Evolutionary conservation across 768 basidiomycete genomes (phyloP), one percentile per base, ranked within the genome.

Genomic region (Lentinula raphanica): DNA sequence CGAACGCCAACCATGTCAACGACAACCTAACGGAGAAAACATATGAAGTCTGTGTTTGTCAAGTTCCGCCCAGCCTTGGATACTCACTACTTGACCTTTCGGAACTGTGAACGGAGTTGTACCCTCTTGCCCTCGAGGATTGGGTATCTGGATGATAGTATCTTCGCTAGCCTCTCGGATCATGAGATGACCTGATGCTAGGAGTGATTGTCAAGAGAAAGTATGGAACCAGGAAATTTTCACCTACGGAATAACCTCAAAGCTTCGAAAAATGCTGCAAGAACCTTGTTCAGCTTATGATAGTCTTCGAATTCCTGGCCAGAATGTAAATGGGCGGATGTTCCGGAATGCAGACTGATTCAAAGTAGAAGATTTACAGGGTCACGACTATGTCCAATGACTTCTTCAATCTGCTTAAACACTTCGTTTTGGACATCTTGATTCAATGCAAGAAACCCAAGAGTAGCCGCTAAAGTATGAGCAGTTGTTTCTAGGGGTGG

Each of bases 1-100:
- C 79, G 75, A 48, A 79, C 67, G 59, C 79, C 80, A 57, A 82
- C 60, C 75, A 80, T 75, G 60, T 83, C 80, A 5, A 79, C 69
- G 3, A 79, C 63, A 13, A 78, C 68, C 70, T 72, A 32, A 38
- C 44, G 42, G 15, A 13, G 19, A 17, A 13, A 7, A 13, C n/a
- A 15, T 17, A 5, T 8, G n/a, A n/a, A n/a, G n/a, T n/a, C n/a
- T n/a, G n/a, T n/a, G n/a, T n/a, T n/a, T n/a, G n/a, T n/a, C n/a
- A n/a, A n/a, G n/a, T n/a, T n/a, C n/a, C n/a, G n/a, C n/a, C n/a
- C n/a, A n/a, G n/a, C n/a, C n/a, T n/a, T n/a, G n/a, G n/a, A n/a
- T n/a, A n/a, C 67, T 39, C 44, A 76, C 75, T 63, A 69, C 65
- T 2, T 68, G 65, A 5, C 77, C 79, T 62, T 79, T 79, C 0